A percentile compares a stretch with the other conserved stretches of the same genome.
Evolutionary conservation across 73 alveolate species (phyloP).

Genomic region (Symbiodinium natans): DNA sequence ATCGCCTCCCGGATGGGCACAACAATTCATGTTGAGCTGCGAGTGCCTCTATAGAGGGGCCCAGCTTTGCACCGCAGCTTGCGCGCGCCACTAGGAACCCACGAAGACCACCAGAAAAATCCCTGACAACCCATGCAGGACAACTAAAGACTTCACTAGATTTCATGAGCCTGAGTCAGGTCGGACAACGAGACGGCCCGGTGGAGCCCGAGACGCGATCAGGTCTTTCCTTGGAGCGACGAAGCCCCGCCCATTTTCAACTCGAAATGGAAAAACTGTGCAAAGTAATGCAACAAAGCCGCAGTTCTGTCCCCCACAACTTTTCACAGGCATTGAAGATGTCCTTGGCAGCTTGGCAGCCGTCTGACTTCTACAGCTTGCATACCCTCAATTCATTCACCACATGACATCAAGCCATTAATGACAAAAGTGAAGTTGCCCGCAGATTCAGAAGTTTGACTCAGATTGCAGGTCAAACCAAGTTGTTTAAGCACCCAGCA

Average conservation of each 20-base stretch:
- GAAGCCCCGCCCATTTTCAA: no score
- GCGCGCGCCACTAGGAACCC: no score
- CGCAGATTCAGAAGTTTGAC: background rate
- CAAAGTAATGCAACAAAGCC: background rate
- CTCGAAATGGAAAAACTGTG: no score
- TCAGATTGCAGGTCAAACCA: background rate
- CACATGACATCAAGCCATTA: background rate
- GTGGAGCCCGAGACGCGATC: constrained; percentile 42
- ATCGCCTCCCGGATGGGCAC: constrained; percentile 17
- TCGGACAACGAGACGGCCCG: constrained; percentile 59
- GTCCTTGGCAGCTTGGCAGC: no score
- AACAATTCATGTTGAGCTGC: no score
- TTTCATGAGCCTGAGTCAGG: constrained; percentile 76
- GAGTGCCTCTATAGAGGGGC: no score
- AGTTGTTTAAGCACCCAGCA: background rate
- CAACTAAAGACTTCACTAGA: no score
- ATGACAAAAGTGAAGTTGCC: no score
- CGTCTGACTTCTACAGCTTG: no score
- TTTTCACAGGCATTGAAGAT: constrained; percentile 74
- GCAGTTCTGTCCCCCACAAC: constrained; percentile 84
- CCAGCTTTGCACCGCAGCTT: no score
- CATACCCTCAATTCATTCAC: background rate
- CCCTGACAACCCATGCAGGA: background rate
- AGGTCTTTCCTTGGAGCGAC: constrained; percentile 16
- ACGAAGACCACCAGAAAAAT: background rate